These are phyloP conservation scores for Spathaspora girioi DNA, from an alignment of 805 yeast genomes.

Conservation along the genomic window DNA sequence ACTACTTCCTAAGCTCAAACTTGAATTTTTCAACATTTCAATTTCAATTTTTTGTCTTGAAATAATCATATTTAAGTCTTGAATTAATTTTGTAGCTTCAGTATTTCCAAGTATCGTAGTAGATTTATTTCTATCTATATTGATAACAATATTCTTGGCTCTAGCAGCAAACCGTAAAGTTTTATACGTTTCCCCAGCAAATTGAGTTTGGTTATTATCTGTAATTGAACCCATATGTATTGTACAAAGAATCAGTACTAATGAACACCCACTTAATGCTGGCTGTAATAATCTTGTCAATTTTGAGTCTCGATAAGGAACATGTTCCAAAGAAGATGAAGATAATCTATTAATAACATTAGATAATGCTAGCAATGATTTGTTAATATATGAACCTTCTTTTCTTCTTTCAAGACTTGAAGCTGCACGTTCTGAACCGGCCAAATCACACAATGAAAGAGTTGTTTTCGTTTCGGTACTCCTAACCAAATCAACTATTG, in stretches of 20 bases:
- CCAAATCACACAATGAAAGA: conserved; percentile 86
- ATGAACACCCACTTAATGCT: conserved; percentile 81
- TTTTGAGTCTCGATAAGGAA: conserved; percentile 92
- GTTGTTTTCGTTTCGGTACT: conserved; percentile 49
- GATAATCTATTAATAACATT: conserved; percentile 86
- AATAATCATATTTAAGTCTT: conserved; percentile 54
- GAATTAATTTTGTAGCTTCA: conserved; percentile 40
- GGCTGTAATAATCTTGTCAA: conserved; percentile 88
- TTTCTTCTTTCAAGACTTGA: conserved; percentile 74
- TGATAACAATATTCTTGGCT: conserved; percentile 79
- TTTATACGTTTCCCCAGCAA: conserved; percentile 75
- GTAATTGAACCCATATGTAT: conserved; percentile 55
- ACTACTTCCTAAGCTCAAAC: background rate
- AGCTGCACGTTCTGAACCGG: conserved; percentile 91
- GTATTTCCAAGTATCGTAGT: conserved; percentile 32
- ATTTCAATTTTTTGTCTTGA: conserved; percentile 58
- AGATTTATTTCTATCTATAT: conserved; percentile 53
- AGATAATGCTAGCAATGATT: conserved; percentile 83
- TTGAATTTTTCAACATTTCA: conserved; percentile 24
- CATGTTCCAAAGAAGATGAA: conserved; percentile 50
- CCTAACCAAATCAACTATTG: conserved; percentile 36
- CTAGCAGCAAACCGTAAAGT: conserved; percentile 90
- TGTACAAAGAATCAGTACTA: conserved; percentile 84
- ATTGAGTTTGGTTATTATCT: conserved; percentile 26
- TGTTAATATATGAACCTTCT: conserved; percentile 92